Evolutionary conservation across 306 rosid genomes (phyloP), one percentile per base, ranked within the genome.

Genomic region (Begonia masoniana): DNA sequence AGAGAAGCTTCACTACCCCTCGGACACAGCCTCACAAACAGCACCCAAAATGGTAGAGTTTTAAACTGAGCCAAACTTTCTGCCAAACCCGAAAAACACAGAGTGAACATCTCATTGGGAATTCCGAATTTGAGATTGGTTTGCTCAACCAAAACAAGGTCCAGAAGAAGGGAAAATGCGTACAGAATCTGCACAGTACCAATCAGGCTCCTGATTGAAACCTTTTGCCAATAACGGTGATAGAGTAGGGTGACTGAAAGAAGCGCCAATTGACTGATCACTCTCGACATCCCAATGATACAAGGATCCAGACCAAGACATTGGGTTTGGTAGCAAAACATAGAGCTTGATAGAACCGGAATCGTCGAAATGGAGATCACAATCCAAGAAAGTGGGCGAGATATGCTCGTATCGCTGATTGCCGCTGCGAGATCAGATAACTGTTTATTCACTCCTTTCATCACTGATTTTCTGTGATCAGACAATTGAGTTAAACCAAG

Each of bases 1-100:
- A 89, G 85, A 54, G 97, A 89, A 41, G 93, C 97, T 80, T 89
- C 95, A 70, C 91, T 80, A 13, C 97, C 97, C 45, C 10, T 60
- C 9, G 97, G 94, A 73, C 95, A 74, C 63, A 76, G 47, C 42
- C 57, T 63, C 26, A 80, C 95, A 39, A 89, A 63, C 26, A 85
- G 65, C 55, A 89, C 87, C 7, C 80, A 67, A 63, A 89, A 82
- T 16, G 97, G 97, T 60, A 89, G 77, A 55, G 85, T 71, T 72
- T 85, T 85, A 67, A 89, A 85, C 58, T 91, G 96, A 1, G 86
- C 91, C 43, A 85, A 56, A 54, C 78, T 57, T 72, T 85, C 97
- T 7, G 94, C 77, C 43, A 89, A 73, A 41, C 87, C 85, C 14
- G 88, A 83, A 66, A 73, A 85, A 67, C 88, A 78, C 15, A 83